Percentiles rank a stretch among this genome's conserved stretches.
These are phyloP conservation scores for Corynascus novoguineensis DNA, from an alignment of 495 filamentous ascomycete species.

Conservation along the genomic window DNA sequence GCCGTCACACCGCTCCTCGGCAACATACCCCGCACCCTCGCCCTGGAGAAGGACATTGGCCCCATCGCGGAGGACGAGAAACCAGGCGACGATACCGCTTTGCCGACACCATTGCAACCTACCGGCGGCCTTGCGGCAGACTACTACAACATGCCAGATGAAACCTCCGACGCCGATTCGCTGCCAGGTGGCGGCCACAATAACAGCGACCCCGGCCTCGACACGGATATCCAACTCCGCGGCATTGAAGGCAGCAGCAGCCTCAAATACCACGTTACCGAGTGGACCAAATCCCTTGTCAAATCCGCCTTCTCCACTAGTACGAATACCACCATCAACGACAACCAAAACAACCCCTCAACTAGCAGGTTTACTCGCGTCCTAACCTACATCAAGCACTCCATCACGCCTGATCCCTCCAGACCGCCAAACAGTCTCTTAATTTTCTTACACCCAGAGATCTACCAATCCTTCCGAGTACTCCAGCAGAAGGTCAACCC, in stretches of 20 bases:
- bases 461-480: constrained; percentile 56
- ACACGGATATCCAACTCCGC: constrained; percentile 28
- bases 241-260: constrained; percentile 34
- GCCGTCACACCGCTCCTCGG: constrained; percentile 70
- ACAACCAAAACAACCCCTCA: constrained; percentile 1
- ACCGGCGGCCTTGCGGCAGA: constrained; percentile 30
- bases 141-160: constrained; percentile 36
- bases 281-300: constrained; percentile 19
- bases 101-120: constrained; percentile 11
- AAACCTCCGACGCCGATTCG: constrained; percentile 28
- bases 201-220: constrained; percentile 26
- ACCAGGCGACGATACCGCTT: constrained; percentile 26
- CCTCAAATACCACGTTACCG: constrained; percentile 18
- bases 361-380: constrained; percentile 21
- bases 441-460: constrained; percentile 62
- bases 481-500: constrained; percentile 54
- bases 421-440: constrained; percentile 37
- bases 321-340: not conserved
- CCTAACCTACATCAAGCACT: constrained; percentile 21
- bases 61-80: constrained; percentile 29
- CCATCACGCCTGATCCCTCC: constrained; percentile 20
- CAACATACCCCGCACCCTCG: constrained; percentile 57
- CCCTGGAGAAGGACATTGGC: constrained; percentile 49
- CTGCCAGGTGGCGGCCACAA: constrained; percentile 19
- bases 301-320: constrained; percentile 13